phyloP scores from a whole-genome alignment of 345 rosid genomes.

The Iberis pinnata region DNA sequence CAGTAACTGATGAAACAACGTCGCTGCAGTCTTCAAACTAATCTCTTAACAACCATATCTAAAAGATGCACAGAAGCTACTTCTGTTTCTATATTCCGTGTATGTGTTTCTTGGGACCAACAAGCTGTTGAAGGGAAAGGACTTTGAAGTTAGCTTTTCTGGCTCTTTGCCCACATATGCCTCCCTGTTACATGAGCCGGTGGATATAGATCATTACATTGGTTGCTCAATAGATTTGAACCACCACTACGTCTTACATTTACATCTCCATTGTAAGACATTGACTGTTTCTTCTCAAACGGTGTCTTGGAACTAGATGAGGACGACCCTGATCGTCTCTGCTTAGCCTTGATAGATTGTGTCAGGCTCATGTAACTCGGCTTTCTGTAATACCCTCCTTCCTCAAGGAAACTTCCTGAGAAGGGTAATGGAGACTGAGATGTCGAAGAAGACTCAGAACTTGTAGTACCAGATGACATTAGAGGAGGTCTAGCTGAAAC shows the following conservation, averaged over 20 bases:
- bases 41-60: not conserved
- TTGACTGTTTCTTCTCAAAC: conserved; percentile 36
- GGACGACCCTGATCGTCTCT: conserved; percentile 35
- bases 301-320: conserved; percentile 27
- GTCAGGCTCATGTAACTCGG: conserved; percentile 82
- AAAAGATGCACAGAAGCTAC: conserved; percentile 17
- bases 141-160: conserved; percentile 18
- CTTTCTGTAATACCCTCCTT: conserved; percentile 42
- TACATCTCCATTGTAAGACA: conserved; percentile 44
- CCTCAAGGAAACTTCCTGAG: conserved; percentile 36
- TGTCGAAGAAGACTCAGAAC: conserved; percentile 58
- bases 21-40: too few relatives aligned
- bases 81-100: conserved; percentile 9
- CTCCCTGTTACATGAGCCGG: conserved; percentile 37
- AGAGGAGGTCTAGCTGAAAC: conserved; percentile 46
- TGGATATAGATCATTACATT: conserved; percentile 51
- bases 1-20: conserved; percentile 2
- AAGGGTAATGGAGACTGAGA: conserved; percentile 44
- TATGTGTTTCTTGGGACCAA: conserved; percentile 22
- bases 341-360: conserved; percentile 70
- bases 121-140: conserved; percentile 28
- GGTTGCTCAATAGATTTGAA: conserved; percentile 34
- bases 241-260: conserved; percentile 44
- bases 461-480: conserved; percentile 44
- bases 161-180: conserved; percentile 34